Evolutionary conservation across 1,284 basidiomycete species (phyloP), one percentile per base, ranked within the genome.

Genomic region (Trichosporon ovoides): DNA sequence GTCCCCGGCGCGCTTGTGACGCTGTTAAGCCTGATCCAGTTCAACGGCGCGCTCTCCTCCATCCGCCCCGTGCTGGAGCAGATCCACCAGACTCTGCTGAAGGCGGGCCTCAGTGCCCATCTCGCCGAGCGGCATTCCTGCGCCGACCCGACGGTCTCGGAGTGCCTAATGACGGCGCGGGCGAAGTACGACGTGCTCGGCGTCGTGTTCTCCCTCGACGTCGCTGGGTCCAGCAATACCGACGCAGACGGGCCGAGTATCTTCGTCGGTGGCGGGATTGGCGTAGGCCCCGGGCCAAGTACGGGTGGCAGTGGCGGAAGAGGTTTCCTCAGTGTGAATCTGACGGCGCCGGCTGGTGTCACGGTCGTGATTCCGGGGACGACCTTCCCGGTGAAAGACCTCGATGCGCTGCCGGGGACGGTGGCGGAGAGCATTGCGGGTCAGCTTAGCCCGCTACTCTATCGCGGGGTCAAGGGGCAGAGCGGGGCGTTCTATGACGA

Each of bases 361-460:
- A 59, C 18, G 37, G 28, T 68, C 52, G 63, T 50, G 20, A 63
- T 58, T 3, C 66, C 67, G 2, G 53, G 55, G 33, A 62, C 68
- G 31, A 60, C 63, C n/a, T 72, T 74, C 54, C 60, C 65, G 11
- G 52, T 74, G 3, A 52, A 62, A 13, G 64, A 71, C 48, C 35
- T 62, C 16, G 66, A 65, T 14, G 62, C 67, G 6, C 62, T 74
- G 1, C 36, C 64, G 0, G 54, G 55, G 11, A 55, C 70, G 20
- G 38, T 69, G 4, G 53, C 66, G 2, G 65, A 66, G 7, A 66
- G 66, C 3, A 40, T 72, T 7, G 54, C 55, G 10, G n/a, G 48
- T 3, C 71, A 72, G 55, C 52, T 72, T 2, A 38, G 4, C 43
- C 53, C n/a, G 31, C 53, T 2, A 18, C 49, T 2, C 24, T 64